Conservation (phyloP, 345 rosid genomes). For the Eutrema yunnanense region DNA sequence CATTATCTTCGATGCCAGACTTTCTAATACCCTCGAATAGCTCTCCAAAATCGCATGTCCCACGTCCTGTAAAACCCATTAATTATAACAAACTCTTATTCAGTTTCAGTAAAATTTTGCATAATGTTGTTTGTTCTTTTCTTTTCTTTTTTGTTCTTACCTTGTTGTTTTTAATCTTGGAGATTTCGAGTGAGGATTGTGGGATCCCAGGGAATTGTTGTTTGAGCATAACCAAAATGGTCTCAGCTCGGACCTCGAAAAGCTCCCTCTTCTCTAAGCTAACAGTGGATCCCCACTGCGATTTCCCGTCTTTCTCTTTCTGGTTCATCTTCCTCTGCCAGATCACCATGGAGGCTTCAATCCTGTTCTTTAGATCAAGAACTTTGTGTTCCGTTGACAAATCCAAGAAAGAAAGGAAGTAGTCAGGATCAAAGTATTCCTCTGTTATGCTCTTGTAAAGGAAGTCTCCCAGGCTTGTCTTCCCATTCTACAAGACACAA, state of each 20-base stretch:
- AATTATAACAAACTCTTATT: background rate
- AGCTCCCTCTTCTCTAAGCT: constrained; percentile 94
- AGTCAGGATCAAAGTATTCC: constrained; percentile 70
- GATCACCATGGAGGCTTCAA: constrained; percentile 92
- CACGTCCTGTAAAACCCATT: constrained; percentile 46
- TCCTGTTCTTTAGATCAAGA: constrained; percentile 81
- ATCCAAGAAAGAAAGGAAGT: constrained; percentile 67
- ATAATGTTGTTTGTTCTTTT: background rate
- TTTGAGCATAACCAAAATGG: constrained; percentile 62
- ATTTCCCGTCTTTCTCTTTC: constrained; percentile 69
- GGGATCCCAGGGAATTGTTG: constrained; percentile 76
- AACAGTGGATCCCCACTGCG: constrained; percentile 79
- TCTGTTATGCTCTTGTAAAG: constrained; percentile 82
- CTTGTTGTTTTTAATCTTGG: constrained; percentile 74
- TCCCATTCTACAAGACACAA: constrained; percentile 56
- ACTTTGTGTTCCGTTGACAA: constrained; percentile 75
- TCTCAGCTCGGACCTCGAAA: constrained; percentile 87
- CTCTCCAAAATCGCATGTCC: constrained; percentile 91
- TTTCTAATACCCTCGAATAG: constrained; percentile 87
- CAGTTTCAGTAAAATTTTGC: background rate
- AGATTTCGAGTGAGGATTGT: constrained; percentile 76
- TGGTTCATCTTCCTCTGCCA: constrained; percentile 84
- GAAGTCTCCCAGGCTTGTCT: constrained; percentile 74
- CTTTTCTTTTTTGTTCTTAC: constrained; percentile 15
- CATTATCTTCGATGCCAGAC: constrained; percentile 61